A percentile compares a stretch with the other conserved stretches of the same genome.
These are phyloP conservation scores for Thielaviopsis cerberus DNA, from an alignment of 2,329 filamentous ascomycete genomes.

Conservation along the genomic window DNA sequence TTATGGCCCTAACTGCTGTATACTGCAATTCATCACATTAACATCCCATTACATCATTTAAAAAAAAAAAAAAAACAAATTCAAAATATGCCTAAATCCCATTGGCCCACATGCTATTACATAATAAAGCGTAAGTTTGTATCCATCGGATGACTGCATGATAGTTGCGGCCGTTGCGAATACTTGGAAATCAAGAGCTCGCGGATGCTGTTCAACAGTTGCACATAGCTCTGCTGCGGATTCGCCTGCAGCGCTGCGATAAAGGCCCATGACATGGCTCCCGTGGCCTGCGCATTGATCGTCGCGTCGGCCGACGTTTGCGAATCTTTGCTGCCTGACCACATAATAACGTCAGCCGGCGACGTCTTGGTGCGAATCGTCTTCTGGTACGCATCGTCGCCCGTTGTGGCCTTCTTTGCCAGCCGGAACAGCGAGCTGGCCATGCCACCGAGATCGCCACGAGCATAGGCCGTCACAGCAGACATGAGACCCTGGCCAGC, in stretches of 20 bases:
- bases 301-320: slow-evolving; percentile 78
- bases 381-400: slow-evolving; percentile 54
- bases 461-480: slow-evolving; percentile 54
- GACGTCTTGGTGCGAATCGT: slow-evolving; percentile 70
- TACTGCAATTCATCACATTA: no score
- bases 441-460: slow-evolving; percentile 63
- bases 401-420: slow-evolving; percentile 55
- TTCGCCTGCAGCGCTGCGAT: slow-evolving; percentile 71
- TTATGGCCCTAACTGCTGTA: no score
- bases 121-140: slow-evolving; percentile 46
- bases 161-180: slow-evolving; percentile 74
- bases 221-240: slow-evolving; percentile 77
- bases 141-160: slow-evolving; percentile 71
- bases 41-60: no score
- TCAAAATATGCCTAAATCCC: neutral
- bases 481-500: slow-evolving; percentile 47
- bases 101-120: slow-evolving; percentile 20
- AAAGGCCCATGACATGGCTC: slow-evolving; percentile 88
- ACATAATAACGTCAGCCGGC: slow-evolving; percentile 80
- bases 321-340: slow-evolving; percentile 75
- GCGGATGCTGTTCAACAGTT: slow-evolving; percentile 74
- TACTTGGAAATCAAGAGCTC: slow-evolving; percentile 68
- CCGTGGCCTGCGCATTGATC: slow-evolving; percentile 67
- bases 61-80: neutral
- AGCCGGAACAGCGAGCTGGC: slow-evolving; percentile 55